phyloP scores from a whole-genome alignment of 306 rosid species.

The Macrotyloma uniflorum region DNA sequence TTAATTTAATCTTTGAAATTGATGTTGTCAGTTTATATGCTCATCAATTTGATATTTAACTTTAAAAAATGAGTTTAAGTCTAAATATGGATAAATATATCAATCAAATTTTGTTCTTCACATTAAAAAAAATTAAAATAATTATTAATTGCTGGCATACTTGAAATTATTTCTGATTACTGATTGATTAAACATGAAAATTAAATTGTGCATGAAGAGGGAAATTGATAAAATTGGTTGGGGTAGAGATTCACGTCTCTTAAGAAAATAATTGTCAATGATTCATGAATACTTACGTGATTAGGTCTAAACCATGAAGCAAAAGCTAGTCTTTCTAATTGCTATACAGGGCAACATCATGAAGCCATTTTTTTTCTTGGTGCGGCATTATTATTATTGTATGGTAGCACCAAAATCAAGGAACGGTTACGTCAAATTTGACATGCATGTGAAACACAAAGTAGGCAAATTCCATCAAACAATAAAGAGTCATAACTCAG shows the following conservation, averaged over 20 bases:
- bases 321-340: conserved; percentile 10
- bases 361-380: conserved; percentile 21
- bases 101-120: background rate
- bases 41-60: background rate
- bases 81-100: background rate
- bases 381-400: conserved; percentile 37
- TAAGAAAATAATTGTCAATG: conserved; percentile 32
- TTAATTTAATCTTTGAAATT: background rate
- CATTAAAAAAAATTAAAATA: background rate
- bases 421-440: conserved; percentile 58
- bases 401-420: conserved; percentile 50
- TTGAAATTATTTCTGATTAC: too few species aligned
- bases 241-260: conserved; percentile 9
- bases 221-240: conserved; percentile 10
- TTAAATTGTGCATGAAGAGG: background rate
- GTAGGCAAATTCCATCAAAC: conserved; percentile 48
- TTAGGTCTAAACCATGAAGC: conserved; percentile 21
- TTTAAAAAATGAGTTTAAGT: background rate
- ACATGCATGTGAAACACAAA: conserved; percentile 37
- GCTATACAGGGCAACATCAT: background rate
- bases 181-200: too few species aligned
- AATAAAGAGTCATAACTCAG: conserved; percentile 22
- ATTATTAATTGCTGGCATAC: too few species aligned
- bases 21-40: too few species aligned
- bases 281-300: conserved; percentile 34